Evolutionary conservation across 2,329 filamentous ascomycete species (phyloP), one percentile per base, ranked within the genome.

Genomic region (Aphanoascus verrucosus): DNA sequence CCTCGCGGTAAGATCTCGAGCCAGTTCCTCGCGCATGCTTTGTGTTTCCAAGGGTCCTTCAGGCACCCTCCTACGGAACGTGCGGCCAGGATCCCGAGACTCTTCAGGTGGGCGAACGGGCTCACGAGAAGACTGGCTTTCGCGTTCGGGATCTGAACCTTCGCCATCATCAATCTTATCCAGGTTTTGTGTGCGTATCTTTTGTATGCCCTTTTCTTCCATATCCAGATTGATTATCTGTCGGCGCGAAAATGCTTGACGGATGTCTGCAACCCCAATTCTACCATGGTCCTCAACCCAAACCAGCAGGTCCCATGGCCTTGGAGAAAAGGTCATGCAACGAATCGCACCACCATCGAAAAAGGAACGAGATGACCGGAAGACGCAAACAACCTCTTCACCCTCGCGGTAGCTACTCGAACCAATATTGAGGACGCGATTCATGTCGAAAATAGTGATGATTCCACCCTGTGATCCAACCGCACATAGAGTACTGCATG

Each of bases 321-420:
- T 86, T 0, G 91, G 90, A 3, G 87, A 89, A 65, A 98, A 98
- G 1, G 85, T 79, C 86, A 97, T 94, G 57, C 89, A 88, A 57
- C 93, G 81, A 51, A 97, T 83, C 32, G 91, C 89, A 42, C 91
- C 91, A 17, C 79, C 77, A 19, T 81, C 77, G n/a, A 75, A 77
- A 56, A 80, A 78, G 0, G 87, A 81, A 56, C 88, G 77, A 0
- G 89, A 90, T 14, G 89, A 90, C 55, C 80, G 79, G 62, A 97
- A 88, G 7, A 84, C 79, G 19, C 83, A 84, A 37, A 95, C 71
- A 45, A 94, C 77, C 0, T 86, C 78, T 55, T 85, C 78, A 50
- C 75, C 71, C n/a, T 69, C 70, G 52, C 65, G 64, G 9, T 31
- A 14, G 20, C 6, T 6, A 31, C 40, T 32, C 14, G 66, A 53